A percentile compares a stretch with the other conserved stretches of the same genome.
phyloP scores from a whole-genome alignment of 2,329 filamentous ascomycete species.

The Huntiella omanensis region DNA sequence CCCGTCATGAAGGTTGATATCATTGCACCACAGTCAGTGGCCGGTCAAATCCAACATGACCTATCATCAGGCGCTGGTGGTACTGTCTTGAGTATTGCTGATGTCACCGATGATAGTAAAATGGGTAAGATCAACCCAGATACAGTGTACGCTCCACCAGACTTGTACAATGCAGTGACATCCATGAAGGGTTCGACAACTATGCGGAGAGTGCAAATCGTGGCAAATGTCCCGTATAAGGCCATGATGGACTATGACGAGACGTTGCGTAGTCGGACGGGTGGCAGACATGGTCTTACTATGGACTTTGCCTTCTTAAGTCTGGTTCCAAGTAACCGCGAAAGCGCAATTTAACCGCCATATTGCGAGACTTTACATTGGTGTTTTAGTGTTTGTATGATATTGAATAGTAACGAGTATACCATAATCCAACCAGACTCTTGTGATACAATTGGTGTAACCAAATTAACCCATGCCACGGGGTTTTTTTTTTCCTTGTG shows the following conservation, averaged over 20 bases:
- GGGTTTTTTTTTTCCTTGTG: too few relatives aligned
- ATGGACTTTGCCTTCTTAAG: constrained; percentile 41
- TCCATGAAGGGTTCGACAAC: constrained; percentile 35
- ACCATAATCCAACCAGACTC: too few relatives aligned
- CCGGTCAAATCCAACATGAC: constrained; percentile 70
- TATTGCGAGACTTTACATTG: too few relatives aligned
- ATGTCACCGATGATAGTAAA: constrained; percentile 24
- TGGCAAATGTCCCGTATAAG: constrained; percentile 76
- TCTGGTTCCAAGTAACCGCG: constrained; percentile 32
- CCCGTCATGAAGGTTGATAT: constrained; percentile 87
- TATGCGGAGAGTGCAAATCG: constrained; percentile 42
- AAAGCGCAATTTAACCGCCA: constrained; percentile 17
- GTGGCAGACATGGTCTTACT: constrained; percentile 48
- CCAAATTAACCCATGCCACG: too few relatives aligned
- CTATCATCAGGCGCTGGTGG: constrained; percentile 54
- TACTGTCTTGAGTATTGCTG: constrained; percentile 53
- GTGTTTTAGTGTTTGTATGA: too few relatives aligned
- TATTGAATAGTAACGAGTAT: too few relatives aligned
- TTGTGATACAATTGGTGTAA: too few relatives aligned
- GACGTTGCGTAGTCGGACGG: constrained; percentile 73
- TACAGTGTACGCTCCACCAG: constrained; percentile 64
- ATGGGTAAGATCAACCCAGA: too few relatives aligned
- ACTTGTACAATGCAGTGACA: constrained; percentile 51
- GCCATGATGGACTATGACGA: constrained; percentile 94
- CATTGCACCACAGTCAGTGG: constrained; percentile 60